These are phyloP conservation scores for Anacardium occidentale DNA, from an alignment of 345 rosid species.

Conservation along the genomic window DNA sequence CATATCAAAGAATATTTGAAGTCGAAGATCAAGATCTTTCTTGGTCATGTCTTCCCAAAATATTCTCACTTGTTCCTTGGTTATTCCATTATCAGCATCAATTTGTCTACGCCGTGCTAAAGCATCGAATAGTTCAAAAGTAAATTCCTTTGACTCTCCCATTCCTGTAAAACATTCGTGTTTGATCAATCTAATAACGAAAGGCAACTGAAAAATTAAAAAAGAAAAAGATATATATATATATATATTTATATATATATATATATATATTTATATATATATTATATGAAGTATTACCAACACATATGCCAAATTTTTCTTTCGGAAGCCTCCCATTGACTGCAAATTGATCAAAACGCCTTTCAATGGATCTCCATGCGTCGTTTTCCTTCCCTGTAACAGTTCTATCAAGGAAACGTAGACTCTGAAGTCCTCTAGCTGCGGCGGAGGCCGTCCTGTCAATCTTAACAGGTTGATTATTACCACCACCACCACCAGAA, in stretches of 20 bases:
- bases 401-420: slow-evolving; percentile 78
- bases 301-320: slow-evolving; percentile 76
- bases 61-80: slow-evolving; percentile 54
- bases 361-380: slow-evolving; percentile 82
- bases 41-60: slow-evolving; percentile 91
- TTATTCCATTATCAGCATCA: slow-evolving; percentile 51
- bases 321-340: slow-evolving; percentile 49
- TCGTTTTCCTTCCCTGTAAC: slow-evolving; percentile 72
- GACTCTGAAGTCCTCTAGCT: slow-evolving; percentile 69
- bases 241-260: no score
- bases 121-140: slow-evolving; percentile 72
- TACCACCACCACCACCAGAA: neutral
- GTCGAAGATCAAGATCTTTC: slow-evolving; percentile 75
- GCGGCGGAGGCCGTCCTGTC: slow-evolving; percentile 63
- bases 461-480: slow-evolving; percentile 27
- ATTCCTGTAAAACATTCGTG: slow-evolving; percentile 43
- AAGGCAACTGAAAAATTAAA: neutral
- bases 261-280: neutral
- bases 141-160: slow-evolving; percentile 88
- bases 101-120: slow-evolving; percentile 68
- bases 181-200: neutral
- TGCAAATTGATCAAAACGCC: slow-evolving; percentile 63
- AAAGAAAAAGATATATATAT: neutral
- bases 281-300: slow-evolving; percentile 41
- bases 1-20: slow-evolving; percentile 96